A percentile compares a stretch with the other conserved stretches of the same genome.
Conservation (phyloP, 78 protist genomes). For the Cavenderia fasciculata region DNA sequence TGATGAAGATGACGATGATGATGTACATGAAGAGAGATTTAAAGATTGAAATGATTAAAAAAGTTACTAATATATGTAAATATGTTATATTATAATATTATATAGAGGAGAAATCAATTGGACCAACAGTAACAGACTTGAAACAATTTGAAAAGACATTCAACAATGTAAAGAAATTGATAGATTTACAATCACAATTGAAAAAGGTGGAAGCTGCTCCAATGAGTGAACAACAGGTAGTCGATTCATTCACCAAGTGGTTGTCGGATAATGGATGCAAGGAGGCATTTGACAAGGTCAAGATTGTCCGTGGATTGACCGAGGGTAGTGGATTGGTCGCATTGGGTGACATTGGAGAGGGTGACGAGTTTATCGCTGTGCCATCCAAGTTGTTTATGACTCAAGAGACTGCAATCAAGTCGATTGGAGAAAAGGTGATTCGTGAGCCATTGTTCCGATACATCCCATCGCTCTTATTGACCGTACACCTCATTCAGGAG, state of each 20-base stretch:
- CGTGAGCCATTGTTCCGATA: background rate
- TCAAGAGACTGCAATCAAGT: background rate
- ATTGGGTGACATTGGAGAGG: slow-evolving; percentile 40
- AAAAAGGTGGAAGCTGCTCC: background rate
- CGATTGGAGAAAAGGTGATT: background rate
- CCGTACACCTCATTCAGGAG: slow-evolving; percentile 29
- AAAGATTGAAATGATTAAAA: background rate
- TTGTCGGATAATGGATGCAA: slow-evolving; percentile 33
- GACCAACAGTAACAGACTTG: background rate
- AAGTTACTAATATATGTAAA: background rate
- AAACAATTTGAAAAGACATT: slow-evolving; percentile 5
- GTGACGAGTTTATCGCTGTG: slow-evolving; percentile 26
- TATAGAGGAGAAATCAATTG: slow-evolving; percentile 20
- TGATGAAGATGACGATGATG: too few species aligned
- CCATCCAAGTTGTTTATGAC: slow-evolving; percentile 22
- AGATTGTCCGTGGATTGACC: slow-evolving; percentile 6
- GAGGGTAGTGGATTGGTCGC: slow-evolving; percentile 69
- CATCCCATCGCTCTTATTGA: slow-evolving; percentile 3
- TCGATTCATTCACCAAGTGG: slow-evolving; percentile 32
- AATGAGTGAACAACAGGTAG: slow-evolving; percentile 8
- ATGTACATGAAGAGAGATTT: background rate
- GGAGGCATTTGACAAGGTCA: slow-evolving; percentile 24
- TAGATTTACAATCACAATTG: background rate
- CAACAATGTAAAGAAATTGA: slow-evolving; percentile 2
- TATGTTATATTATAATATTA: background rate